phyloP scores from a whole-genome alignment of 2,329 filamentous ascomycete species.

The Penicillium occitanis region DNA sequence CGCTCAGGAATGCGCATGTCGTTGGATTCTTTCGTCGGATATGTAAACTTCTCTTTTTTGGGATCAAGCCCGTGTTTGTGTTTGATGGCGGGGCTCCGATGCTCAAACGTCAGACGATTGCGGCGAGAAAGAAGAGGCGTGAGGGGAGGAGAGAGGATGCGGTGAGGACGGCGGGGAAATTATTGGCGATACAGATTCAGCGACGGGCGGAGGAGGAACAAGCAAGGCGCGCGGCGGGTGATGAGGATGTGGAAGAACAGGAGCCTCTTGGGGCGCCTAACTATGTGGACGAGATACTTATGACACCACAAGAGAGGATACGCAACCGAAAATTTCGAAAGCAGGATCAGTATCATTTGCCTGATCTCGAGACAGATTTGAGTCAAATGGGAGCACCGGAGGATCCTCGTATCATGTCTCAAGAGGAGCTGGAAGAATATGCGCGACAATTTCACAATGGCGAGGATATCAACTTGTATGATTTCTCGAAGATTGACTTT shows the following conservation, averaged over 20 bases:
- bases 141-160: slow-evolving; percentile 94
- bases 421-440: slow-evolving; percentile 91
- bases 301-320: slow-evolving; percentile 73
- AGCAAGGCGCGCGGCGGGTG: slow-evolving; percentile 55
- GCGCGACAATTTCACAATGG: slow-evolving; percentile 87
- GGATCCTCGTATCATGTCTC: slow-evolving; percentile 93
- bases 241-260: slow-evolving; percentile 47
- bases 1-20: slow-evolving; percentile 90
- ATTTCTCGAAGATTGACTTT: slow-evolving; percentile 98
- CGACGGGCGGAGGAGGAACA: slow-evolving; percentile 82
- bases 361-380: slow-evolving; percentile 75
- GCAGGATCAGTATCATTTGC: slow-evolving; percentile 92
- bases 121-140: slow-evolving; percentile 70
- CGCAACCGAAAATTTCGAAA: slow-evolving; percentile 78
- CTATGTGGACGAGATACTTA: slow-evolving; percentile 86
- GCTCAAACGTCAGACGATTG: slow-evolving; percentile 88
- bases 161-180: slow-evolving; percentile 81
- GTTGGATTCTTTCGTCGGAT: slow-evolving; percentile 98
- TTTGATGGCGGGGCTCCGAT: slow-evolving; percentile 94
- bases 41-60: slow-evolving; percentile 95
- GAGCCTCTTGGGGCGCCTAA: slow-evolving; percentile 71
- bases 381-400: slow-evolving; percentile 84
- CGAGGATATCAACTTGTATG: slow-evolving; percentile 84
- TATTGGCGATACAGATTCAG: slow-evolving; percentile 93
- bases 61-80: slow-evolving; percentile 94